phyloP scores from a whole-genome alignment of 352 stramenopile genomes.

The Phytophthora vignae region DNA sequence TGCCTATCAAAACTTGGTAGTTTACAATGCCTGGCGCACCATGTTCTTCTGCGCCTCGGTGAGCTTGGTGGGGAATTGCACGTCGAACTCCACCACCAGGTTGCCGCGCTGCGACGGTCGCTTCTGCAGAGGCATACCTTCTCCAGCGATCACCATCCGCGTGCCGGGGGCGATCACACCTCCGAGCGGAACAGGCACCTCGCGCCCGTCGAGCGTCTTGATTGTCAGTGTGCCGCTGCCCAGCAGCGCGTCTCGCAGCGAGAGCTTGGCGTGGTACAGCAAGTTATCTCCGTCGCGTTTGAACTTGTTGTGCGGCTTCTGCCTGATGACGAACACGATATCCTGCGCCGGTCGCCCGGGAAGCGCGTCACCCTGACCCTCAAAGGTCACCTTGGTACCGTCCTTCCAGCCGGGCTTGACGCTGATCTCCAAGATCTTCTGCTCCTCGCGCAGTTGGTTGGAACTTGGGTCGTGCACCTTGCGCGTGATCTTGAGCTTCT shows the following conservation, averaged over 20 bases:
- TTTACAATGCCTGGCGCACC: conserved; percentile 78
- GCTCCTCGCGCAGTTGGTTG: conserved; percentile 94
- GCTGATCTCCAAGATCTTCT: conserved; percentile 95
- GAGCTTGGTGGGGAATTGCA: conserved; percentile 96
- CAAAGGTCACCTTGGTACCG: conserved; percentile 97
- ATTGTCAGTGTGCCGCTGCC: conserved; percentile 92
- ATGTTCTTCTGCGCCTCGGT: conserved; percentile 75
- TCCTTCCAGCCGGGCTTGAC: conserved; percentile 97
- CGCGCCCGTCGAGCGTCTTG: conserved; percentile 94
- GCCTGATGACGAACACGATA: conserved; percentile 95
- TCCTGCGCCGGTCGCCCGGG: conserved; percentile 94
- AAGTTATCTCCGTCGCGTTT: conserved; percentile 96
- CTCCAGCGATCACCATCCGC: conserved; percentile 92
- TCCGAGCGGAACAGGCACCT: conserved; percentile 91
- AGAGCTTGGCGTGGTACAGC: conserved; percentile 95
- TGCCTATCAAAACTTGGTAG: conserved; percentile 9
- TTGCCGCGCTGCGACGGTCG: conserved; percentile 87
- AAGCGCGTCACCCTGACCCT: conserved; percentile 90
- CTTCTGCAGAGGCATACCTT: conserved; percentile 97
- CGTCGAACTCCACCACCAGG: conserved; percentile 96
- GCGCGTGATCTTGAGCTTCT: conserved; percentile 96
- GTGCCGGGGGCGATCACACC: conserved; percentile 93
- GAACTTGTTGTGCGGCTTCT: conserved; percentile 93
- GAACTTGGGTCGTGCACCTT: conserved; percentile 85
- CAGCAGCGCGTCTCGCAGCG: conserved; percentile 95